A percentile compares a stretch with the other conserved stretches of the same genome.
These are phyloP conservation scores for Micractinium sp. DNA, from an alignment of 139 green algal genomes.

Conservation along the genomic window DNA sequence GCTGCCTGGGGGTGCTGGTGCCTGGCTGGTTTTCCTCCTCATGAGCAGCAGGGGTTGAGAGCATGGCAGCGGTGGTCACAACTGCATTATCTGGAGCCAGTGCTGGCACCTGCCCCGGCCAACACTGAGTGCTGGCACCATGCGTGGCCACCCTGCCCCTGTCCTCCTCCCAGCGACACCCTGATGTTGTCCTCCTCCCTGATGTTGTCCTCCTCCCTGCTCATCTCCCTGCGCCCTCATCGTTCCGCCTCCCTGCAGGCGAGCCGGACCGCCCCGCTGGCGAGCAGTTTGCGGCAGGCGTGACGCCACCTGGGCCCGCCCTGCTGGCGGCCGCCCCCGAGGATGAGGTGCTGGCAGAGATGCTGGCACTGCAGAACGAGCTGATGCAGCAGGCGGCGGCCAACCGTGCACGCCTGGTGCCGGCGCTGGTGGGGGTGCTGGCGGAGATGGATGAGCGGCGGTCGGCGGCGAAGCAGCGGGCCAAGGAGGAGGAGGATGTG, in stretches of 20 bases:
- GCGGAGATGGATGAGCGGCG: constrained; percentile 62
- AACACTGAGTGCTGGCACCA: no score
- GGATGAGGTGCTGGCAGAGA: constrained; percentile 85
- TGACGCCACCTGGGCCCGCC: constrained; percentile 16
- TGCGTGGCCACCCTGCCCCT: no score
- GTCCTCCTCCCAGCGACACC: no score
- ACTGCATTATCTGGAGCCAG: no score
- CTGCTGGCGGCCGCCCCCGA: constrained; percentile 77
- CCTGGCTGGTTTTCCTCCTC: background rate
- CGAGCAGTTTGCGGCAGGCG: constrained; percentile 65
- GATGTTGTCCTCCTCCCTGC: background rate
- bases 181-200: no score
- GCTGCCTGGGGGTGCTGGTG: background rate
- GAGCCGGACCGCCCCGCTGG: constrained; percentile 15
- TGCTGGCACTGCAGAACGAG: constrained; percentile 75
- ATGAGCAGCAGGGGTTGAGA: no score
- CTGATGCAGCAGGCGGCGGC: constrained; percentile 68
- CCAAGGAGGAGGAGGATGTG: constrained; percentile 60
- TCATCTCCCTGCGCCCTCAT: background rate
- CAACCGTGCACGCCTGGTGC: constrained; percentile 63
- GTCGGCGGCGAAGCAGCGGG: constrained; percentile 32
- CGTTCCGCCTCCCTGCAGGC: background rate
- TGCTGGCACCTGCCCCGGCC: no score
- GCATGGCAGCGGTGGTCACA: no score
- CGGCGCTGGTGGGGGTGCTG: constrained; percentile 53